Percentiles rank a stretch among this genome's conserved stretches.
Conservation (phyloP, 257 asterid genomes). For the Echites panduratus region DNA sequence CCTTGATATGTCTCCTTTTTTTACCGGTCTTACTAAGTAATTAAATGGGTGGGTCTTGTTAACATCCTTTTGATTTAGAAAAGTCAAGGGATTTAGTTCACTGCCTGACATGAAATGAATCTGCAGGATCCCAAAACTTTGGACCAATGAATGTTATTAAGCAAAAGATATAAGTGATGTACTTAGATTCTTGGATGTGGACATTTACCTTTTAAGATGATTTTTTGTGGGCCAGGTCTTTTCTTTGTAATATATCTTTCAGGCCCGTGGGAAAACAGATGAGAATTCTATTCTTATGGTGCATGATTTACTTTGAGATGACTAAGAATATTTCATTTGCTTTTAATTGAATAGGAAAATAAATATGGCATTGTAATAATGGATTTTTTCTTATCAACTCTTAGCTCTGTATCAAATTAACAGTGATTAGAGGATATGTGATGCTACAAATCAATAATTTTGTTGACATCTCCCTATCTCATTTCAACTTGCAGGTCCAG, state of each 20-base stretch:
- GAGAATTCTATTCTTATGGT: not conserved
- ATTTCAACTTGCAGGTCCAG: slow-evolving; percentile 55
- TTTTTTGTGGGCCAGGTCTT: not conserved
- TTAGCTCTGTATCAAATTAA: not conserved
- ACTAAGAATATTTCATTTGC: not conserved
- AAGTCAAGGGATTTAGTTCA: not conserved
- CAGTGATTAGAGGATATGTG: not conserved
- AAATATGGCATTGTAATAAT: not conserved
- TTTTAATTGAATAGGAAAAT: not conserved
- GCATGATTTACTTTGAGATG: not conserved
- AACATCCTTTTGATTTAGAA: too few relatives aligned
- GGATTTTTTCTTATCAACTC: not conserved
- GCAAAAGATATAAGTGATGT: not conserved
- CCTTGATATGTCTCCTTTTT: too few relatives aligned
- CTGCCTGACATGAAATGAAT: not conserved
- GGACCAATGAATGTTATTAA: not conserved
- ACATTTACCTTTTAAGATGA: not conserved
- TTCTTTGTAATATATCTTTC: not conserved
- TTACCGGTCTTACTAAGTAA: too few relatives aligned
- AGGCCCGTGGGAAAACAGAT: not conserved
- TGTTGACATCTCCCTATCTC: slow-evolving; percentile 12
- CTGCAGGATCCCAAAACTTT: not conserved
- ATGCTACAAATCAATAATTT: not conserved
- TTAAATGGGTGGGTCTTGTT: too few relatives aligned
- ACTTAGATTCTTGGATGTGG: not conserved